Evolutionary conservation across 441 rosid genomes (phyloP).

Genomic region (Breynia disticha): DNA sequence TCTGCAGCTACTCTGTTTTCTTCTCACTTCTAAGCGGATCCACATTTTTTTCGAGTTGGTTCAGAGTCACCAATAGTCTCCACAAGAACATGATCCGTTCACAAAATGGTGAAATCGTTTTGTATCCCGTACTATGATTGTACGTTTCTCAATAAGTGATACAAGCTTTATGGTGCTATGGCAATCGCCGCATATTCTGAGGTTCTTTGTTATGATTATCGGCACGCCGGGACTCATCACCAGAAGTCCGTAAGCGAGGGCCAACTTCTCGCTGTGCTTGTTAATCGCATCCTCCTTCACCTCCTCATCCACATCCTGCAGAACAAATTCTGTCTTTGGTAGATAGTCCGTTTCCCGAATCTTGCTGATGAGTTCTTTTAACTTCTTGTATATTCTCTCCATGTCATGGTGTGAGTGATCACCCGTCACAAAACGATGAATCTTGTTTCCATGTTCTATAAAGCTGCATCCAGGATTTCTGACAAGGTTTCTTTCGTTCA

Average conservation of each 20-base stretch:
- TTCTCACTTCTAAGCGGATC: too few species aligned
- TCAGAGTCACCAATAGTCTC: constrained; percentile 61
- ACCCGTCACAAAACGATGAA: constrained; percentile 52
- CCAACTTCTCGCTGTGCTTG: constrained; percentile 83
- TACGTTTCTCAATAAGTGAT: constrained; percentile 42
- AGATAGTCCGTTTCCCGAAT: constrained; percentile 45
- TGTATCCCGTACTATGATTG: constrained; percentile 63
- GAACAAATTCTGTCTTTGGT: constrained; percentile 54
- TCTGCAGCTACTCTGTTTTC: too few species aligned
- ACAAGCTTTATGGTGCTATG: constrained; percentile 46
- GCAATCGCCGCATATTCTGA: constrained; percentile 80
- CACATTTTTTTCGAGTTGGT: neutral
- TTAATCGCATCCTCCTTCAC: constrained; percentile 52
- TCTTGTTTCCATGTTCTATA: constrained; percentile 52
- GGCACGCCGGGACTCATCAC: constrained; percentile 38
- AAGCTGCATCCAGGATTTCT: constrained; percentile 79
- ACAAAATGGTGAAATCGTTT: constrained; percentile 81
- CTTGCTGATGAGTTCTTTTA: constrained; percentile 32
- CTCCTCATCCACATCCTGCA: constrained; percentile 57
- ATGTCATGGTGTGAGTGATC: constrained; percentile 60
- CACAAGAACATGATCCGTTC: constrained; percentile 66
- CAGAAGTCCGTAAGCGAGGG: constrained; percentile 70
- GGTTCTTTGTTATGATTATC: constrained; percentile 65
- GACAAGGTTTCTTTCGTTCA: constrained; percentile 62
- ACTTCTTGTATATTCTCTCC: constrained; percentile 36